A percentile compares a stretch with the other conserved stretches of the same genome.
Conservation (phyloP, 352 stramenopile genomes). For the Phytophthora chlamydospora region DNA sequence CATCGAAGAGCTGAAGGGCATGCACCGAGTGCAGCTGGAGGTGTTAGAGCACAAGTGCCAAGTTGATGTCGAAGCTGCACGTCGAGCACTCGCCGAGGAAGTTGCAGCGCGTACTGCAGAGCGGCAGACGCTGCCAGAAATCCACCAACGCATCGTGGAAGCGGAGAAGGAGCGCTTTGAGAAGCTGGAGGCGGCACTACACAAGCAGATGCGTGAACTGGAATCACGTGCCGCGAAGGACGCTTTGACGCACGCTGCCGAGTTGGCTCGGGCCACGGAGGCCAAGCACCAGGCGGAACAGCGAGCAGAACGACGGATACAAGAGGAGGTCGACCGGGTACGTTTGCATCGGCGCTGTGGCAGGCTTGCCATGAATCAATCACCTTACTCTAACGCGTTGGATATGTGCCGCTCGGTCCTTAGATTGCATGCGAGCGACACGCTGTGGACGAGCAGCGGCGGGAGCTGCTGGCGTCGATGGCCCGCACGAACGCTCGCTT, state of each 20-base stretch:
- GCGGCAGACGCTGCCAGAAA: slow-evolving; percentile 62
- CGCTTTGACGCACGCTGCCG: slow-evolving; percentile 41
- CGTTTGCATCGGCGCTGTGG: not conserved
- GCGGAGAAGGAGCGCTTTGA: slow-evolving; percentile 72
- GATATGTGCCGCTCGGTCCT: not conserved
- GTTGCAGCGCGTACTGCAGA: slow-evolving; percentile 47
- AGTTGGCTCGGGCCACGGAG: slow-evolving; percentile 44
- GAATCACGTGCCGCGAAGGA: slow-evolving; percentile 57
- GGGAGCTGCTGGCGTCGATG: slow-evolving; percentile 65
- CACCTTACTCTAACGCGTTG: slow-evolving; percentile 4
- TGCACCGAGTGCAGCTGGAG: slow-evolving; percentile 60
- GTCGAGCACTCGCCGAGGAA: slow-evolving; percentile 48
- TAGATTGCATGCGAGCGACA: slow-evolving; percentile 73
- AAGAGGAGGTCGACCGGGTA: slow-evolving; percentile 64
- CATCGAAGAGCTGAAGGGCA: slow-evolving; percentile 46
- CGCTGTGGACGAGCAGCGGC: slow-evolving; percentile 73
- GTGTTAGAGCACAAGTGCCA: slow-evolving; percentile 64
- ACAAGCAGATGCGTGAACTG: slow-evolving; percentile 58
- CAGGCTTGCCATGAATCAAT: not conserved
- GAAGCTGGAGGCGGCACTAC: slow-evolving; percentile 57
- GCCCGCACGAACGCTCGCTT: slow-evolving; percentile 53
- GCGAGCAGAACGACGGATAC: slow-evolving; percentile 63
- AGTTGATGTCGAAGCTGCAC: slow-evolving; percentile 56
- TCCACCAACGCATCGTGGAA: slow-evolving; percentile 58
- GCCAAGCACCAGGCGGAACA: slow-evolving; percentile 51